Percentiles rank a stretch among this genome's conserved stretches.
phyloP scores from a whole-genome alignment of 1,284 basidiomycete genomes.

The Paramarasmius palmivorus region DNA sequence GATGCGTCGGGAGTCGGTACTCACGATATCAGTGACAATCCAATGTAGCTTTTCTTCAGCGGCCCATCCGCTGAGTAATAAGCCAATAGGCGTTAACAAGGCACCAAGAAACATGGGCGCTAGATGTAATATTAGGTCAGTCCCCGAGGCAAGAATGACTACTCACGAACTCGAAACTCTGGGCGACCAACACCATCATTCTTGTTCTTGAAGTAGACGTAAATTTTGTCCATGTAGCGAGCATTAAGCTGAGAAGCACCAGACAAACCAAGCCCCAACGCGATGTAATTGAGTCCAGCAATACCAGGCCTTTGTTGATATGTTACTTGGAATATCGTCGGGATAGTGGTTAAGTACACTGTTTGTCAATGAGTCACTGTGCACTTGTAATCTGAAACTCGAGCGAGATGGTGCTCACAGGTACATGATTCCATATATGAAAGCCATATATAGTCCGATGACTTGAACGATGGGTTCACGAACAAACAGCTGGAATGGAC shows the following conservation, averaged over 20 bases:
- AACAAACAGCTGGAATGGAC: constrained; percentile 16
- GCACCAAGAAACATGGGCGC: constrained; percentile 64
- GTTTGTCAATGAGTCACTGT: too few relatives aligned
- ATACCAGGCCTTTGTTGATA: constrained; percentile 28
- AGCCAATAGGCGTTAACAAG: constrained; percentile 50
- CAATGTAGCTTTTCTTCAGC: constrained; percentile 51
- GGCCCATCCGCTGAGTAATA: constrained; percentile 66
- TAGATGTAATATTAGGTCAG: constrained; percentile 20
- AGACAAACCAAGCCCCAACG: constrained; percentile 43
- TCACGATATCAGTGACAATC: constrained; percentile 59
- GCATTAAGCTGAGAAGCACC: constrained; percentile 39
- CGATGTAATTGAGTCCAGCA: constrained; percentile 44
- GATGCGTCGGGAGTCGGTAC: constrained; percentile 14
- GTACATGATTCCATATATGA: constrained; percentile 19
- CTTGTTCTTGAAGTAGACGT: constrained; percentile 12
- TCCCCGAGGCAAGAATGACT: constrained; percentile 1
- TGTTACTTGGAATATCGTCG: constrained; percentile 22
- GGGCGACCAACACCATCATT: constrained; percentile 15
- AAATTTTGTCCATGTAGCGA: constrained; percentile 19
- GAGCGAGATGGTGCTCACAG: constrained; percentile 21
- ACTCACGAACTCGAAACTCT: constrained; percentile 22
- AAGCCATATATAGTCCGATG: constrained; percentile 19
- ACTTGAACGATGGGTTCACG: constrained; percentile 19
- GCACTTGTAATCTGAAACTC: background rate
- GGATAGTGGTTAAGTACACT: constrained; percentile 29